Base-by-base conservation (phyloP, 2,329 filamentous ascomycete genomes). In the Trichophyton verrucosum region DNA sequence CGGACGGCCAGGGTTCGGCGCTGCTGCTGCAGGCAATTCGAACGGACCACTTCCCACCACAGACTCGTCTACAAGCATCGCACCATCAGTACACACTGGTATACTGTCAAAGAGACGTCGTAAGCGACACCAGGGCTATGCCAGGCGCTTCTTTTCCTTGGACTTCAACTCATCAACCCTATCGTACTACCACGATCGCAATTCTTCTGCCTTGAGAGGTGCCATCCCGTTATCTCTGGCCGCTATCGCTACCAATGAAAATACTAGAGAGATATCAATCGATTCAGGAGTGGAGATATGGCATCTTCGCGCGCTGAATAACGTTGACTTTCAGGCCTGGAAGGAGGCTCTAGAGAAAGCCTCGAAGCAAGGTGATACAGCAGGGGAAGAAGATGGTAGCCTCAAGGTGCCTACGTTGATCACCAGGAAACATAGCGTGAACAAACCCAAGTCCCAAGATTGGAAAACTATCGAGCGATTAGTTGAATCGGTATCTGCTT, bases 211-310 rank as follows among this genome's bases (percentile, higher is more conserved):
- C 0, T 79, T 99, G 49, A 85, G 94, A 62, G 94, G 94, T 17
- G 91, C 94, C 6, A 94, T 99, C 58, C 94, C 94, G 0, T 80
- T 99, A 7, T 94, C 90, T 27, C 77, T 99, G 58, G 94, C 94
- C 15, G 94, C 90, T 3, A 88, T 99, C 62, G 89, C 91, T 2
- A 90, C 90, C 6, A 91, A 96, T 70, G 89, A 94, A 72, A 85
- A 88, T 68, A 85, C 88, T 42, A 83, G 91, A 65, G 92, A 97
- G 73, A 96, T 99, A 59, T 95, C 88, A 47, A 94, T 99, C 61
- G 94, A 99, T 72, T 97, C 94, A 0, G 94, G 94, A 0, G 91
- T 94, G 1, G 94, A 99, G 73, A 85, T 99, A 27, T 99, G 94
- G 94, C 94, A 97, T 75, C 78, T 99, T 33, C 86, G 86, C 68